A percentile compares a stretch with the other conserved stretches of the same genome.
These are phyloP conservation scores for Stygiomarasmius scandens DNA, from an alignment of 1,284 basidiomycete genomes.

Conservation along the genomic window DNA sequence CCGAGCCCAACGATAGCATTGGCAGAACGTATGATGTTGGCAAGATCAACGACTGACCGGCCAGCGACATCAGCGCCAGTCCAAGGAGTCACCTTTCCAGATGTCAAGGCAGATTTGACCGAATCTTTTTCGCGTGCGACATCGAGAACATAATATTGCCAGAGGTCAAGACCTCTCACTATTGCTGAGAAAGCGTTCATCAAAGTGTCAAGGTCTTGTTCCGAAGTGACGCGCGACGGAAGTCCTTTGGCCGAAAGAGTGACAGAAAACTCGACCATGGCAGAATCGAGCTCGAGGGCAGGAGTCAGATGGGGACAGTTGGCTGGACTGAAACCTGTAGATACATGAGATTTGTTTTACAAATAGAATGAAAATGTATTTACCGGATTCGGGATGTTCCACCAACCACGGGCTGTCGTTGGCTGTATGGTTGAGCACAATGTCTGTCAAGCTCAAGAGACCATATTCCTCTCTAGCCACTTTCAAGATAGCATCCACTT, in stretches of 20 bases:
- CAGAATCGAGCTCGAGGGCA: constrained; percentile 86
- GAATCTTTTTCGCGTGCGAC: constrained; percentile 58
- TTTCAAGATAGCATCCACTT: constrained; percentile 65
- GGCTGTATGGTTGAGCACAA: constrained; percentile 95
- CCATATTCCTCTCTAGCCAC: constrained; percentile 84
- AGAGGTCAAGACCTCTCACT: constrained; percentile 72
- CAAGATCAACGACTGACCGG: constrained; percentile 71
- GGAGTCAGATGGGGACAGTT: constrained; percentile 90
- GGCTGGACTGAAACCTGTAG: constrained; percentile 79
- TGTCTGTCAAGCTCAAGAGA: constrained; percentile 86
- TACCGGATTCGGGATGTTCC: constrained; percentile 92
- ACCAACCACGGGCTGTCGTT: constrained; percentile 91
- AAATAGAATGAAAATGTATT: constrained; percentile 23
- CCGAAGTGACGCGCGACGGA: constrained; percentile 67
- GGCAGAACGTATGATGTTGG: constrained; percentile 57
- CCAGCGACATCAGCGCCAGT: constrained; percentile 54
- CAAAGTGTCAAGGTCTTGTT: constrained; percentile 70
- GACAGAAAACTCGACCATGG: constrained; percentile 79
- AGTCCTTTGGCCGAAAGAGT: constrained; percentile 69
- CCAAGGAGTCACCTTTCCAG: constrained; percentile 54
- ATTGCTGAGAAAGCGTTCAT: constrained; percentile 64
- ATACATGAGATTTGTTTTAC: constrained; percentile 12
- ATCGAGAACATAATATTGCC: constrained; percentile 93
- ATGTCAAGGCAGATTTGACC: constrained; percentile 53
- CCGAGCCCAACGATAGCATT: constrained; percentile 61